phyloP scores from a whole-genome alignment of 495 filamentous ascomycete genomes.

The Aspergillus heteromorphus region DNA sequence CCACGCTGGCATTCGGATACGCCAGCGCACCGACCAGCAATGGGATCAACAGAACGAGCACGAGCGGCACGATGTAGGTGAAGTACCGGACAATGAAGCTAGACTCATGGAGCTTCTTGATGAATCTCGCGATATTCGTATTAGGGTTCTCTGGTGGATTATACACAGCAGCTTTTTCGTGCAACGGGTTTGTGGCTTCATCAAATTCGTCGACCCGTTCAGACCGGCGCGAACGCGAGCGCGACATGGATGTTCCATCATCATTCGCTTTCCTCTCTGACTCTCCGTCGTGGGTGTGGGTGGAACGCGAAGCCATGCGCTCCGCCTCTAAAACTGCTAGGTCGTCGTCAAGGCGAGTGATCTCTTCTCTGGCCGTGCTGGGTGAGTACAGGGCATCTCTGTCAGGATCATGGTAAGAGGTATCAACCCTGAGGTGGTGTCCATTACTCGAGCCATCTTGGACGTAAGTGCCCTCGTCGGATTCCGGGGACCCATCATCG shows the following conservation, averaged over 20 bases:
- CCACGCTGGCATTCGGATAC: conserved; percentile 61
- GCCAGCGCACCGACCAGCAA: conserved; percentile 69
- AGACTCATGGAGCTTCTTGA: conserved; percentile 66
- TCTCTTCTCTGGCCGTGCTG: conserved; percentile 57
- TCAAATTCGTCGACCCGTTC: conserved; percentile 82
- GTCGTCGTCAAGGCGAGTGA: conserved; percentile 74
- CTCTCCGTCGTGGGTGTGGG: conserved; percentile 44
- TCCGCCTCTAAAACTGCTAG: conserved; percentile 78
- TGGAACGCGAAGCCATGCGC: conserved; percentile 56
- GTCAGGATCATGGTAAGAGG: conserved; percentile 25
- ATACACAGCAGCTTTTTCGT: conserved; percentile 64
- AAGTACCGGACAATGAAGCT: conserved; percentile 79
- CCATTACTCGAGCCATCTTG: conserved; percentile 23
- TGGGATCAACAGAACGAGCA: conserved; percentile 70
- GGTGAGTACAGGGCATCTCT: conserved; percentile 34
- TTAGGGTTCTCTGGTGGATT: conserved; percentile 63
- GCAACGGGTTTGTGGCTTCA: conserved; percentile 64
- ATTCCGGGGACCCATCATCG: conserved; percentile 28
- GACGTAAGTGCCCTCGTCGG: conserved; percentile 36
- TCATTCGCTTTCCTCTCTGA: conserved; percentile 27
- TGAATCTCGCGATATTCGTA: conserved; percentile 53
- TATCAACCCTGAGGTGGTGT: conserved; percentile 33
- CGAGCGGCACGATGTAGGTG: conserved; percentile 76
- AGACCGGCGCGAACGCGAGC: conserved; percentile 45
- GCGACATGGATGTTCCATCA: conserved; percentile 40